Conservation (phyloP, 345 rosid species). For the Mercurialis annua region DNA sequence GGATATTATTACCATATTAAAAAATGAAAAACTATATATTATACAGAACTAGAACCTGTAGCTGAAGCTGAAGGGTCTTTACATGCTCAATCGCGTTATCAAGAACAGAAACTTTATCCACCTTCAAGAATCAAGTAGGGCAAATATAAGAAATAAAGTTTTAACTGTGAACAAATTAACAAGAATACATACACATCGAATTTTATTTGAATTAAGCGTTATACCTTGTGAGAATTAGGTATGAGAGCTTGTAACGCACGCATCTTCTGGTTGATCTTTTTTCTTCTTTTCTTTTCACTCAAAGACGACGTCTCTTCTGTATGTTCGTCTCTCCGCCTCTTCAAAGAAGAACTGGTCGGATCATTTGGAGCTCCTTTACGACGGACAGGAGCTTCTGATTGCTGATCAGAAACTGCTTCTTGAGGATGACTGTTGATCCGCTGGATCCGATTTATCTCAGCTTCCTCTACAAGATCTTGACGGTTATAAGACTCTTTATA, state of each 20-base stretch:
- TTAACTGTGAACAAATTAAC: neutral
- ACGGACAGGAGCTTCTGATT: slow-evolving; percentile 49
- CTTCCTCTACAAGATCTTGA: slow-evolving; percentile 2
- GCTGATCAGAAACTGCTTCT: slow-evolving; percentile 47
- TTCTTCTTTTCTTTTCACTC: slow-evolving; percentile 58
- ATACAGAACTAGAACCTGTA: slow-evolving; percentile 72
- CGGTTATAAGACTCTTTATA: neutral
- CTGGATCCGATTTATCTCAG: neutral
- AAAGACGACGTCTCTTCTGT: slow-evolving; percentile 21
- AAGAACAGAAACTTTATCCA: slow-evolving; percentile 61
- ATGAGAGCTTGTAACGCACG: slow-evolving; percentile 55
- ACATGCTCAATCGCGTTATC: slow-evolving; percentile 67
- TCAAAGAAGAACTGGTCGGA: slow-evolving; percentile 12
- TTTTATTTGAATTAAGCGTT: neutral
- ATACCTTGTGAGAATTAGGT: slow-evolving; percentile 70
- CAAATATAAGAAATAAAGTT: slow-evolving; percentile 5
- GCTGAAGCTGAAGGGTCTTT: slow-evolving; percentile 65
- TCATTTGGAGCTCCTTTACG: slow-evolving; percentile 41
- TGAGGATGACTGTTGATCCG: neutral
- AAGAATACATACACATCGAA: too few species aligned
- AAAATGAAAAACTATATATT: too few species aligned
- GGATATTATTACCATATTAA: too few species aligned
- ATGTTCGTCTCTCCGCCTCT: slow-evolving; percentile 32
- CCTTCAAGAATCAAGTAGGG: slow-evolving; percentile 20
- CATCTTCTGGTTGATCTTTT: slow-evolving; percentile 63